Conservation (phyloP, 2,329 filamentous ascomycete genomes). For the Cladosporium sp. region DNA sequence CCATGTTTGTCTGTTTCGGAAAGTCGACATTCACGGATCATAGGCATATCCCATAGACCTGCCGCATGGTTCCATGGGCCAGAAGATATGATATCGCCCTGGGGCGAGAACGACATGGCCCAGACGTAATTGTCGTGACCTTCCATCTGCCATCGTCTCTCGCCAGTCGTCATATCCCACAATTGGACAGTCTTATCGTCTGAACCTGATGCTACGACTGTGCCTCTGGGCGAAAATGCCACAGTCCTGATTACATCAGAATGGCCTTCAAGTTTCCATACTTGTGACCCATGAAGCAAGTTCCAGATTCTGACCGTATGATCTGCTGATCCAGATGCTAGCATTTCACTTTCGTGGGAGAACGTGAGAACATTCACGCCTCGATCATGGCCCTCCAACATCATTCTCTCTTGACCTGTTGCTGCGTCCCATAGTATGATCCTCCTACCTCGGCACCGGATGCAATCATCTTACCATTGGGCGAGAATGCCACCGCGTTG, state of each 20-base stretch:
- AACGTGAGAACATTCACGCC: neutral
- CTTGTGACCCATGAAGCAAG: neutral
- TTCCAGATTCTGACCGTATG: neutral
- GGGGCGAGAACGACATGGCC: neutral
- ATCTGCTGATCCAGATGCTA: neutral
- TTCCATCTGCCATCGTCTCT: neutral
- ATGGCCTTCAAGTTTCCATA: neutral
- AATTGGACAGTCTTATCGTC: neutral
- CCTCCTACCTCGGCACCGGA: neutral
- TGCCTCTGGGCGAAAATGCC: conserved; percentile 11
- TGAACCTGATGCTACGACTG: conserved; percentile 9
- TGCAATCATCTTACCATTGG: neutral
- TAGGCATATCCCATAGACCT: neutral
- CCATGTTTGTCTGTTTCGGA: neutral
- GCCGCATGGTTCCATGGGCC: neutral
- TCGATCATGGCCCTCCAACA: neutral
- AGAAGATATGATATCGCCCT: neutral
- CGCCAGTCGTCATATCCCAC: conserved; percentile 2
- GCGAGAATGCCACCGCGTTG: neutral
- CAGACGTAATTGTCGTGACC: neutral
- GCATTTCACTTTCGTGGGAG: neutral
- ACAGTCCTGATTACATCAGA: neutral
- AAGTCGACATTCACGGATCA: too few species aligned
- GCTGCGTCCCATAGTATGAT: neutral
- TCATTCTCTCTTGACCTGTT: neutral